Percentiles rank a stretch among this genome's conserved stretches.
Conservation (phyloP, 306 rosid species). For the Quercus cerris region DNA sequence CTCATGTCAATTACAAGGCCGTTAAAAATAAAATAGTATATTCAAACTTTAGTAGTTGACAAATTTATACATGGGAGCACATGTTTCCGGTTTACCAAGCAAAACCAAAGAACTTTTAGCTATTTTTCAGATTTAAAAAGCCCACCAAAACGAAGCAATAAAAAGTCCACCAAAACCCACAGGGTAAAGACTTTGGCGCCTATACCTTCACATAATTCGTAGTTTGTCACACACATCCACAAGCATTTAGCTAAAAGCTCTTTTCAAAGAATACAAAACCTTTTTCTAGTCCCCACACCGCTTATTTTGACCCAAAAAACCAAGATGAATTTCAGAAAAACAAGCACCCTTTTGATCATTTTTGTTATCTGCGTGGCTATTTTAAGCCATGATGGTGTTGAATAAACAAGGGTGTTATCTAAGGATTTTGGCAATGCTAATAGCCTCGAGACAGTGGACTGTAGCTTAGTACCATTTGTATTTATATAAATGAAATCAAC, state of each 20-base stretch:
- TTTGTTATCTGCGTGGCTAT: background rate
- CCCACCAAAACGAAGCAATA: constrained; percentile 25
- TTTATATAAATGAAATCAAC: too few species aligned
- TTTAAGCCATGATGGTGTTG: constrained; percentile 12
- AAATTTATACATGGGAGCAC: background rate
- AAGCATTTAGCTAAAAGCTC: background rate
- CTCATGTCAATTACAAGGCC: background rate
- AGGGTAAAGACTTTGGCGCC: background rate
- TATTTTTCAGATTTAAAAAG: background rate
- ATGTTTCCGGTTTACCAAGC: background rate
- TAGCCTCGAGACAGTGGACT: constrained; percentile 10
- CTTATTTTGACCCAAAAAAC: too few species aligned
- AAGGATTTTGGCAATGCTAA: constrained; percentile 25
- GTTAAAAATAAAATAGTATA: background rate
- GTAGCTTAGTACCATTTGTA: too few species aligned
- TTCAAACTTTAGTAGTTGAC: background rate
- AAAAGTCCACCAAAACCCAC: background rate
- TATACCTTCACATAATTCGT: background rate
- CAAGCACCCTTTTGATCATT: constrained; percentile 12
- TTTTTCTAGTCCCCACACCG: too few species aligned
- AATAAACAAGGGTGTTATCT: constrained; percentile 26
- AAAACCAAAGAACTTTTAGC: background rate
- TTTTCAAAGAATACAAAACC: too few species aligned
- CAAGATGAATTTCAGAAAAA: constrained; percentile 22
- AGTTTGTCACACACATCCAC: background rate